Base-by-base conservation (phyloP, 306 rosid genomes). In the Quercus bicolor region DNA sequence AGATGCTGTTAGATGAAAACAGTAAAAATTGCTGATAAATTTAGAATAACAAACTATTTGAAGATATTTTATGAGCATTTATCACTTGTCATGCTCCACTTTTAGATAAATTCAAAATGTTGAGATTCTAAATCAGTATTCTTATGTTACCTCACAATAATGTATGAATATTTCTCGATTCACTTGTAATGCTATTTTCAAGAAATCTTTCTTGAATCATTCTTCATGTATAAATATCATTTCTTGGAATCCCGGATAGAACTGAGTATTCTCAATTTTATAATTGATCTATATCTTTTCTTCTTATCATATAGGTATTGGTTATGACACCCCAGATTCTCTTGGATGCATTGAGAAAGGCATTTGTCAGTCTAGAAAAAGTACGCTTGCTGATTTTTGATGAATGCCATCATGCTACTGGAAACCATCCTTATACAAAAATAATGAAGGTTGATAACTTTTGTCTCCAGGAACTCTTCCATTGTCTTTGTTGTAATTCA, bases 301-400 rank as follows among this genome's bases (percentile, higher is more conserved):
- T 45, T 28, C 14, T 54, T 82, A 72, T 84, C 15, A 60, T 79
- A 45, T 56, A 94, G 98, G 92, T 92, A 75, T 73, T 95, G 73
- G 95, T 95, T 60, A 92, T 95, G 98, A 91, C 98, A 69, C 98
- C 98, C 61, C 98, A 91, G 82, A 88, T 93, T 86, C 95, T 95
- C 73, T 84, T 90, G 84, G 92, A 95, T 85, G 94, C 90, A 71
- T 80, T 92, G 76, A 87, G 93, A 86, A 95, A 90, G 85, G 98
- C 93, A 76, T 92, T 86, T 80, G 31, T 95, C 75, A 87, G 84
- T 11, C 71, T 95, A 54, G 98, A 89, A 83, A 74, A 70, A 21
- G 84, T 87, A 61, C 76, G 91, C 86, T 88, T 95, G 86, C 77
- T 95, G 84, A 78, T 95, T 60, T 76, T 95, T 40, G 98, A 95